Percentiles rank a stretch among this genome's conserved stretches.
Conservation (phyloP, 108 stramenopile genomes). For the Bacterosira constricta region DNA sequence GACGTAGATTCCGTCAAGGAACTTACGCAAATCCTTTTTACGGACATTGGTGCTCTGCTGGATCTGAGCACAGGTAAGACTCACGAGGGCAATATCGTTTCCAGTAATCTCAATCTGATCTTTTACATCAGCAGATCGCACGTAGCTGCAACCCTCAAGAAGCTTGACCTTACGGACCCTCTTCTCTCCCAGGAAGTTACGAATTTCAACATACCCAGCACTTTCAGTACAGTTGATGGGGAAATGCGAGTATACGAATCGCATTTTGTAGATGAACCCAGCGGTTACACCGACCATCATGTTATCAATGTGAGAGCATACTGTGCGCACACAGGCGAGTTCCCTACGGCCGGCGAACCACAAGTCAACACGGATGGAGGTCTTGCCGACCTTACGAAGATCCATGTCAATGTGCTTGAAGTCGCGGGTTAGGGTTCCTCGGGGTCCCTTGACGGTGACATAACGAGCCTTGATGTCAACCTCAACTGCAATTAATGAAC, state of each 20-base stretch:
- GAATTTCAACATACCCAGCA: constrained; percentile 92
- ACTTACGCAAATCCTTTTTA: constrained; percentile 99
- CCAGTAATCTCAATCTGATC: constrained; percentile 97
- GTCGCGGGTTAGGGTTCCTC: constrained; percentile 89
- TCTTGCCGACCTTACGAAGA: constrained; percentile 59
- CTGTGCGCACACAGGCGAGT: constrained; percentile 95
- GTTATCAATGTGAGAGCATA: constrained; percentile 99
- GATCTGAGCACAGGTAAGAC: constrained; percentile 94
- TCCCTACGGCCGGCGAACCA: constrained; percentile 99
- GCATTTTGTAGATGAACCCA: constrained; percentile 99
- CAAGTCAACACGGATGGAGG: constrained; percentile 90
- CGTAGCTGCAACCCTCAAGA: constrained; percentile 90
- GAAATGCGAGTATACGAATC: constrained; percentile 99
- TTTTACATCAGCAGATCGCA: constrained; percentile 94
- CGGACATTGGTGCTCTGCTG: constrained; percentile 96
- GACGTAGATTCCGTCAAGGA: constrained; percentile 99
- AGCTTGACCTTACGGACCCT: constrained; percentile 92
- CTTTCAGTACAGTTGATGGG: constrained; percentile 97
- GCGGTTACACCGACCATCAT: constrained; percentile 98
- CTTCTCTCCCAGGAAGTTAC: constrained; percentile 99
- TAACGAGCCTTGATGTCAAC: constrained; percentile 85
- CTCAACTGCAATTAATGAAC: constrained; percentile 61
- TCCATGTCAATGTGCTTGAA: constrained; percentile 97
- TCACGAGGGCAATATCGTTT: constrained; percentile 97
- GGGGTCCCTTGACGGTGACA: constrained; percentile 93